A percentile compares a stretch with the other conserved stretches of the same genome.
These are phyloP conservation scores for Yamadazyma oceani DNA, from an alignment of 1,139 yeast species.

Conservation along the genomic window DNA sequence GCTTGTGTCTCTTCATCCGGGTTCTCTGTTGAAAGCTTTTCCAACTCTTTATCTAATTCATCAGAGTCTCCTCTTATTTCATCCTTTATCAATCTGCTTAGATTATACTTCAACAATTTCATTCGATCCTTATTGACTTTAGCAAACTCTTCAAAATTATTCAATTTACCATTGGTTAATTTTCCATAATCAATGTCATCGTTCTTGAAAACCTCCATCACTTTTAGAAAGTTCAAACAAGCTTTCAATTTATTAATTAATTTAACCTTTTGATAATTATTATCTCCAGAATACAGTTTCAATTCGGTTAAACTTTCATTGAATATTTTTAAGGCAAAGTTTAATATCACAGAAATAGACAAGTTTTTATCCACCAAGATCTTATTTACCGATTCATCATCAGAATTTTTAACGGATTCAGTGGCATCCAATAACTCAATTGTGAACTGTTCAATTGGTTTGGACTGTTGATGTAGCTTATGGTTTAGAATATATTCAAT, in stretches of 20 bases:
- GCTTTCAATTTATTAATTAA: slow-evolving; percentile 38
- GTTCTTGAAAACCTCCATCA: slow-evolving; percentile 30
- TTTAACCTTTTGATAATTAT: slow-evolving; percentile 19
- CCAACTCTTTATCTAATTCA: slow-evolving; percentile 31
- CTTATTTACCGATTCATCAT: slow-evolving; percentile 34
- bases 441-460: slow-evolving; percentile 58
- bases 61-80: slow-evolving; percentile 31
- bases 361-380: slow-evolving; percentile 58
- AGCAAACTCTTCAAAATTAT: slow-evolving; percentile 26
- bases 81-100: slow-evolving; percentile 40
- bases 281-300: slow-evolving; percentile 24
- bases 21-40: slow-evolving; percentile 8
- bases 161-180: slow-evolving; percentile 34
- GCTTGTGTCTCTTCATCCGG: too few relatives aligned
- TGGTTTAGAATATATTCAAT: slow-evolving; percentile 63
- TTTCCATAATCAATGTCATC: slow-evolving; percentile 31
- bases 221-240: slow-evolving; percentile 34
- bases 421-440: slow-evolving; percentile 61
- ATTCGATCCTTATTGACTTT: slow-evolving; percentile 33
- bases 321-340: slow-evolving; percentile 63
- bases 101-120: slow-evolving; percentile 40
- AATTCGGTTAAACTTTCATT: slow-evolving; percentile 42
- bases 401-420: slow-evolving; percentile 51
- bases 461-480: slow-evolving; percentile 54
- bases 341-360: slow-evolving; percentile 57